Evolutionary conservation across 148 eudicot genomes (phyloP).

Genomic region (Silene conica): DNA sequence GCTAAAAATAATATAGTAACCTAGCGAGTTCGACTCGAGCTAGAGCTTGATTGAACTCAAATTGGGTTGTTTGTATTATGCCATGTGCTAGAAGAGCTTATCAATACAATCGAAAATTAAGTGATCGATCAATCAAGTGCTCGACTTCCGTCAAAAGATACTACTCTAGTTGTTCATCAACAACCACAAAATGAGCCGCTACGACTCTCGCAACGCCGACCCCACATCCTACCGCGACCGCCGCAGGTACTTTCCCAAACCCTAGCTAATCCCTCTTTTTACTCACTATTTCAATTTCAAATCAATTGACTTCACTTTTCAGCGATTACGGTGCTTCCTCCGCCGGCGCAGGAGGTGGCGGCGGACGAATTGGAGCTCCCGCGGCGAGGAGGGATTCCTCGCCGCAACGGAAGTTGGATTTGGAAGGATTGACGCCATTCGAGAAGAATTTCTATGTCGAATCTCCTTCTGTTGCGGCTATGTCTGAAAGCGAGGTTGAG

Average conservation of each 20-base stretch:
- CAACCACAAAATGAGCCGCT: constrained; percentile 57
- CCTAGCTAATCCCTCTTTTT: background rate
- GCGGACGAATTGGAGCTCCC: constrained; percentile 32
- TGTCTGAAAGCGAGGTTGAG: constrained; percentile 72
- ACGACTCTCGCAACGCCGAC: constrained; percentile 85
- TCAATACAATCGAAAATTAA: background rate
- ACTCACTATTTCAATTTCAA: background rate
- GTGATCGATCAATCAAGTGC: background rate
- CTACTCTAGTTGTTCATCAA: background rate
- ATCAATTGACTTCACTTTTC: background rate
- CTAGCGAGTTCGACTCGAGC: too few species aligned
- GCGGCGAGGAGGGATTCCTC: constrained; percentile 49
- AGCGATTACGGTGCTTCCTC: constrained; percentile 29
- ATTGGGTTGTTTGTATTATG: too few species aligned
- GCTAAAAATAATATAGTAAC: too few species aligned
- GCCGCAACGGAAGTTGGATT: constrained; percentile 61
- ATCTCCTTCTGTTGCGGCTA: constrained; percentile 55
- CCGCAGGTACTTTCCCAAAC: constrained; percentile 44
- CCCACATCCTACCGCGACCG: constrained; percentile 93
- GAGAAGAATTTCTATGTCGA: constrained; percentile 92
- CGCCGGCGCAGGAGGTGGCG: constrained; percentile 34
- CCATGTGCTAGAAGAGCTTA: too few species aligned
- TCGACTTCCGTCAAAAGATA: background rate
- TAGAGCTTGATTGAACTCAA: too few species aligned
- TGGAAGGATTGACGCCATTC: constrained; percentile 79